These are phyloP conservation scores for Hymenotorrendiella dingleyae DNA, from an alignment of 2,329 filamentous ascomycete genomes.

Conservation along the genomic window DNA sequence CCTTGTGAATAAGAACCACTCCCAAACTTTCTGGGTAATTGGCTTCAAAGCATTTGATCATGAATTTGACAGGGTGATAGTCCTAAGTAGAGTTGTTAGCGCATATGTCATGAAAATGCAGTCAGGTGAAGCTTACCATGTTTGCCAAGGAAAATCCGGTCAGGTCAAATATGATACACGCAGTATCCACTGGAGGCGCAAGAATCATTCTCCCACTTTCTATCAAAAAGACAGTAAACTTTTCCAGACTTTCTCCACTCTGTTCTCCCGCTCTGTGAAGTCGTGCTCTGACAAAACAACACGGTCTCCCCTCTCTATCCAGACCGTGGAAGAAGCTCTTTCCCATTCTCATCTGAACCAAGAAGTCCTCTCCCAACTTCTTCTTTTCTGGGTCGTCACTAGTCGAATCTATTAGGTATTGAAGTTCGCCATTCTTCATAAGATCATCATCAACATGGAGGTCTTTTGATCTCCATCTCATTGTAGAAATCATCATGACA, in stretches of 20 bases:
- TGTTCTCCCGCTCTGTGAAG: slow-evolving; percentile 81
- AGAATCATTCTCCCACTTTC: slow-evolving; percentile 88
- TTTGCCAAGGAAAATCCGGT: slow-evolving; percentile 89
- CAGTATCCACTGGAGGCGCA: slow-evolving; percentile 77
- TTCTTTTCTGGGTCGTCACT: slow-evolving; percentile 52
- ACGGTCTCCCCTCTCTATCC: slow-evolving; percentile 78
- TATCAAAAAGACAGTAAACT: slow-evolving; percentile 89
- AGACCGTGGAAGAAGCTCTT: slow-evolving; percentile 89
- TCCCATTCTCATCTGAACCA: slow-evolving; percentile 78
- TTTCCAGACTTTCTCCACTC: slow-evolving; percentile 72
- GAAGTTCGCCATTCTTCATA: slow-evolving; percentile 68
- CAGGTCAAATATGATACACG: slow-evolving; percentile 96
- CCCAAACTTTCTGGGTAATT: slow-evolving; percentile 95
- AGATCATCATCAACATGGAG: slow-evolving; percentile 88
- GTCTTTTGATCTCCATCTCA: slow-evolving; percentile 81
- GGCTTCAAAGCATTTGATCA: slow-evolving; percentile 99
- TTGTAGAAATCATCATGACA: slow-evolving; percentile 88
- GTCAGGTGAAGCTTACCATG: slow-evolving; percentile 56
- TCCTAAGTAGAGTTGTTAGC: slow-evolving; percentile 48
- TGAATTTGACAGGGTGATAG: slow-evolving; percentile 94
- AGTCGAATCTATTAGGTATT: slow-evolving; percentile 55
- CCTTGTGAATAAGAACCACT: slow-evolving; percentile 86
- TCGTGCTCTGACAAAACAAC: slow-evolving; percentile 78
- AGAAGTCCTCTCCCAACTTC: slow-evolving; percentile 67
- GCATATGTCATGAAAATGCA: background rate